phyloP scores from a whole-genome alignment of 2,329 filamentous ascomycete genomes.

The Xylariales sp. region DNA sequence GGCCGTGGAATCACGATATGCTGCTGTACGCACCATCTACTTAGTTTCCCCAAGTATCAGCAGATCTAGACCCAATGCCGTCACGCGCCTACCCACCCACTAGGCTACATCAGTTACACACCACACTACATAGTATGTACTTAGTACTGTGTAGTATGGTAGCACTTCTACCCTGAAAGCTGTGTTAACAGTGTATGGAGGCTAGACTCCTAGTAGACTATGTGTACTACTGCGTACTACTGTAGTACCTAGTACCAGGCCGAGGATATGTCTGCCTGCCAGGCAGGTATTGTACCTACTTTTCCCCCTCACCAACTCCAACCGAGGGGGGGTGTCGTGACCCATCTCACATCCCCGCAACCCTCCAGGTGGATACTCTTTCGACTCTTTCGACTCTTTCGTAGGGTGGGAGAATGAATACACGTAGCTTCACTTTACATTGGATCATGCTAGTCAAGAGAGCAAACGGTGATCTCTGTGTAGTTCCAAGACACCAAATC shows the following conservation, averaged over 20 bases:
- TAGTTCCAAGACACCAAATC: background rate
- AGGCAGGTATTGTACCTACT: background rate
- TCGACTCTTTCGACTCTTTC: background rate
- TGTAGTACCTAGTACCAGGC: background rate
- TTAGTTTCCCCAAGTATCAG: slow-evolving; percentile 32
- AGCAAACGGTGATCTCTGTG: background rate
- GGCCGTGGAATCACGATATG: slow-evolving; percentile 6
- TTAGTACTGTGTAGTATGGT: too few species aligned
- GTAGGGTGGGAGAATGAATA: background rate
- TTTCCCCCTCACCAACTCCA: slow-evolving; percentile 34
- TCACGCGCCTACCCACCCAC: background rate
- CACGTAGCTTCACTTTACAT: background rate
- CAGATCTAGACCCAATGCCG: slow-evolving; percentile 15
- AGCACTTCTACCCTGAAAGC: too few species aligned
- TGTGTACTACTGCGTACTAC: background rate
- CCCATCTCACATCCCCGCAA: slow-evolving; percentile 23
- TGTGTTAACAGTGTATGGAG: too few species aligned
- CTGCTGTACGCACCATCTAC: slow-evolving; percentile 8
- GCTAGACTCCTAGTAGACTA: background rate
- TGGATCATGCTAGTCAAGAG: background rate
- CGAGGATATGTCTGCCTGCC: slow-evolving; percentile 5
- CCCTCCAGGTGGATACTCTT: slow-evolving; percentile 5
- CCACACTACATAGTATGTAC: background rate
- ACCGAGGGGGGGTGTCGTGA: slow-evolving; percentile 23
- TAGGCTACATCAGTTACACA: slow-evolving; percentile 19